Evolutionary conservation across 768 basidiomycete species (phyloP).

Genomic region (Paxillus rubicundulus): DNA sequence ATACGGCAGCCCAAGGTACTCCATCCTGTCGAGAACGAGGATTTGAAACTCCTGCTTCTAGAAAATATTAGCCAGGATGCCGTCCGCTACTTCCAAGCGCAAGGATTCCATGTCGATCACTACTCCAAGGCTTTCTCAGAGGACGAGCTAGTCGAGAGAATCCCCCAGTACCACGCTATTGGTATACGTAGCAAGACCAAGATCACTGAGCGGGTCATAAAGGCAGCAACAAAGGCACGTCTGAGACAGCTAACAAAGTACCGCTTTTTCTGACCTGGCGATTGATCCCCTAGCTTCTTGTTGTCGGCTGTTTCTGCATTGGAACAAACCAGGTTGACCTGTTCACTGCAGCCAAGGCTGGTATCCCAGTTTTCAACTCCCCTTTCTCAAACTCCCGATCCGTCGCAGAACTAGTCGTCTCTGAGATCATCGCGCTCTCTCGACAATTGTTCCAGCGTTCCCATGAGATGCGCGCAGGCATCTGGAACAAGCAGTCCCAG

Average conservation of each 20-base stretch:
- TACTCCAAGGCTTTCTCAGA: constrained; percentile 83
- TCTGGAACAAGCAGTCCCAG: constrained; percentile 99
- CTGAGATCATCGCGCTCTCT: constrained; percentile 90
- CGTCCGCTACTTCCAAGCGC: constrained; percentile 69
- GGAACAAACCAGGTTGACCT: constrained; percentile 99
- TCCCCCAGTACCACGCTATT: constrained; percentile 85
- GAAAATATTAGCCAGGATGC: constrained; percentile 96
- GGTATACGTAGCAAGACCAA: constrained; percentile 98
- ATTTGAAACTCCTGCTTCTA: constrained; percentile 77
- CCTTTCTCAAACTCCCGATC: constrained; percentile 99
- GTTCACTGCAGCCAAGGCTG: constrained; percentile 72
- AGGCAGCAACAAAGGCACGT: constrained; percentile 79
- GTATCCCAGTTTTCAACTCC: constrained; percentile 98
- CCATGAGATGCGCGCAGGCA: constrained; percentile 80
- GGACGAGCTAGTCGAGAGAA: constrained; percentile 84
- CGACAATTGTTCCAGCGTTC: constrained; percentile 90
- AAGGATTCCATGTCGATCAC: constrained; percentile 94
- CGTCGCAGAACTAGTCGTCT: constrained; percentile 95
- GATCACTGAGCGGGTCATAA: constrained; percentile 86
- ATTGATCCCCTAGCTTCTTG: constrained; percentile 64
- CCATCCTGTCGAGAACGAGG: constrained; percentile 80
- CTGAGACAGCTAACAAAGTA: neutral
- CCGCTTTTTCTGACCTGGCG: neutral
- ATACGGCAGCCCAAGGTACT: constrained; percentile 66
- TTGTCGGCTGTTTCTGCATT: constrained; percentile 99